These are phyloP conservation scores for Passalora sequoiae DNA, from an alignment of 2,329 filamentous ascomycete species.

Conservation along the genomic window DNA sequence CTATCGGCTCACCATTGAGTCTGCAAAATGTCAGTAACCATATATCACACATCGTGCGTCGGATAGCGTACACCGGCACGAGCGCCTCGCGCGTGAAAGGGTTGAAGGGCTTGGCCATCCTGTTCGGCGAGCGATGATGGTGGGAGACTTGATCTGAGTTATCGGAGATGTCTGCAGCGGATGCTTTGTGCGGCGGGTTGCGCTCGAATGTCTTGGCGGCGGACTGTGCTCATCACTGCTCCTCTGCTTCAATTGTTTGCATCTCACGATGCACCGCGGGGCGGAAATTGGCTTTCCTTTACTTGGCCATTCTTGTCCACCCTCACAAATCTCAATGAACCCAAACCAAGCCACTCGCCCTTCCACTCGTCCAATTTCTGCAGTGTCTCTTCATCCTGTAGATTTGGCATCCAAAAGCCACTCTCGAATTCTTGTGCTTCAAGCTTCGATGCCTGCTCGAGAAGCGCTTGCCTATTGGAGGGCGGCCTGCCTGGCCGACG, in stretches of 20 bases:
- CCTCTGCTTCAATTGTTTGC: not conserved
- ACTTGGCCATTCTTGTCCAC: conserved; percentile 61
- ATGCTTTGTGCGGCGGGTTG: no score
- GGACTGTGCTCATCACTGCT: no score
- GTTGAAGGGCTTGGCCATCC: no score
- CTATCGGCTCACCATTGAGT: conserved; percentile 1
- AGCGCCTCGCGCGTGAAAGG: no score
- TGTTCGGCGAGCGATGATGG: no score
- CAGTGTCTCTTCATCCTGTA: conserved; percentile 62
- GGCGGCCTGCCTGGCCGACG: conserved; percentile 75
- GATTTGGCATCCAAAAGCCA: conserved; percentile 82
- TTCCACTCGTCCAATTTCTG: conserved; percentile 68
- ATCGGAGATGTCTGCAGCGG: no score
- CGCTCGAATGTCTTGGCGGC: no score
- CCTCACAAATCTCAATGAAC: conserved; percentile 70
- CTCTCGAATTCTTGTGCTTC: conserved; percentile 76
- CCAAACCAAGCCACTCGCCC: conserved; percentile 75
- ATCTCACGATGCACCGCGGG: conserved; percentile 41
- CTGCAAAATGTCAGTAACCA: conserved; percentile 2
- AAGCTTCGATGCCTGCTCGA: conserved; percentile 64
- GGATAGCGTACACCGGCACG: not conserved
- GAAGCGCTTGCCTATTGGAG: conserved; percentile 67
- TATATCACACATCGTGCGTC: not conserved
- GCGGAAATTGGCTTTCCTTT: conserved; percentile 72
- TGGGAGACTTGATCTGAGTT: no score